Base-by-base conservation (phyloP, 441 rosid species). In the Theobroma grandiflorum region DNA sequence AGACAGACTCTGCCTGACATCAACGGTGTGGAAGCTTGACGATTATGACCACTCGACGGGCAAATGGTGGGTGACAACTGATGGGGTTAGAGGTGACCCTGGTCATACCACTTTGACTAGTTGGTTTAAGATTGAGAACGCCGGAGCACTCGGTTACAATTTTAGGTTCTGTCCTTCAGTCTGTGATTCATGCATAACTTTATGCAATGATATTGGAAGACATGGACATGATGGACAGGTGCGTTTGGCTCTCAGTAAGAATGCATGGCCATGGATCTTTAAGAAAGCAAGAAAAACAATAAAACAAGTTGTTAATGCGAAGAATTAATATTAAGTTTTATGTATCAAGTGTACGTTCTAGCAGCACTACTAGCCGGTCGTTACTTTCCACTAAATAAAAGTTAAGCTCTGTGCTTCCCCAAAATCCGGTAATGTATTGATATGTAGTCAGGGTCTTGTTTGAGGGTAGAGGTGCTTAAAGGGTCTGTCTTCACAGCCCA, bases 51-150 rank as follows among this genome's bases (percentile, higher is more conserved):
- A 4, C 1, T 7, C 43, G 0, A 0, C 47, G 0, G 66, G 52
- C 4, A 14, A 40, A 12, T 58, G 77, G 70, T 61, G 66, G 55
- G 9, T 75, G 3, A 26, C 55, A 10, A 43, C 43, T 16, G 55
- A 14, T 75, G 70, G 43, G 3, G 43, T 14, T 8, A 2, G 0
- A 15, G 78, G 70, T 1, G 2, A 61, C 2, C 59, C 78, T 18
- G 78, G 78, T 11, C 8, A 70, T 47, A 4, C 45, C 2, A 75
- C 69, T 37, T 12, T 75, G 4, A 14, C 3, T 2, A 75, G 8
- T 42, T 45, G 78, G 78, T 75, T 75, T 31, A 75, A 45, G 70
- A 4, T 75, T 0, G 78, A 75, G 43, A 31, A 42, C 8, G 3
- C 1, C 8, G 0, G 11, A 8, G 2, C 2, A 1, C 1, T 0